phyloP scores from a whole-genome alignment of 2,329 filamentous ascomycete genomes.

The Thielaviopsis populi region DNA sequence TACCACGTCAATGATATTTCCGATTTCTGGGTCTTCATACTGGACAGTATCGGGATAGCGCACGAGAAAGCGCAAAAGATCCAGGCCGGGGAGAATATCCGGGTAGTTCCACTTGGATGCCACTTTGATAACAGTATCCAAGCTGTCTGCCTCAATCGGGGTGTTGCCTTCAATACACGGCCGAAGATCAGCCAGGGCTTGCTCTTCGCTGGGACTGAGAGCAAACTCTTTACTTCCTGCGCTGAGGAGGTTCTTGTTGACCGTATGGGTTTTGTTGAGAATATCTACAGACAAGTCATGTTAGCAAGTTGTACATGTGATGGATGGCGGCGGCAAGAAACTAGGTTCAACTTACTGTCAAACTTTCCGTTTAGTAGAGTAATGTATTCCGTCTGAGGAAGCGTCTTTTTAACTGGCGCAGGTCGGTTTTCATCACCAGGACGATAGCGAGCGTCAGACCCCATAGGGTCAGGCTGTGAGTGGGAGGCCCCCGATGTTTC shows the following conservation, averaged over 20 bases:
- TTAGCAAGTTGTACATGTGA: slow-evolving; percentile 11
- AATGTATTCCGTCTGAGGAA: slow-evolving; percentile 70
- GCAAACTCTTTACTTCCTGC: slow-evolving; percentile 58
- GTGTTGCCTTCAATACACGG: slow-evolving; percentile 46
- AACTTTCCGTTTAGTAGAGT: slow-evolving; percentile 53
- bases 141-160: slow-evolving; percentile 34
- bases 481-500: slow-evolving; percentile 27
- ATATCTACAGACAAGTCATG: slow-evolving; percentile 37
- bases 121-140: slow-evolving; percentile 55
- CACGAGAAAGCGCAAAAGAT: slow-evolving; percentile 72
- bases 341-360: slow-evolving; percentile 29
- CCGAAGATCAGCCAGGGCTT: slow-evolving; percentile 45
- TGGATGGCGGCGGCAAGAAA: neutral
- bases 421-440: slow-evolving; percentile 44
- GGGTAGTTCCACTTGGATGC: slow-evolving; percentile 65
- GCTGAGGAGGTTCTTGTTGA: slow-evolving; percentile 59
- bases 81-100: slow-evolving; percentile 69
- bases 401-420: slow-evolving; percentile 33
- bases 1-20: slow-evolving; percentile 44
- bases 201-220: slow-evolving; percentile 57
- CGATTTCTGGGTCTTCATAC: slow-evolving; percentile 36
- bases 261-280: slow-evolving; percentile 57
- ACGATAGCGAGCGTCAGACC: slow-evolving; percentile 62
- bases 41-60: slow-evolving; percentile 52
- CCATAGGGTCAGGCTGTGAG: slow-evolving; percentile 55